These are phyloP conservation scores for Plicaturopsis crispa DNA, from an alignment of 768 basidiomycete genomes.

Conservation along the genomic window DNA sequence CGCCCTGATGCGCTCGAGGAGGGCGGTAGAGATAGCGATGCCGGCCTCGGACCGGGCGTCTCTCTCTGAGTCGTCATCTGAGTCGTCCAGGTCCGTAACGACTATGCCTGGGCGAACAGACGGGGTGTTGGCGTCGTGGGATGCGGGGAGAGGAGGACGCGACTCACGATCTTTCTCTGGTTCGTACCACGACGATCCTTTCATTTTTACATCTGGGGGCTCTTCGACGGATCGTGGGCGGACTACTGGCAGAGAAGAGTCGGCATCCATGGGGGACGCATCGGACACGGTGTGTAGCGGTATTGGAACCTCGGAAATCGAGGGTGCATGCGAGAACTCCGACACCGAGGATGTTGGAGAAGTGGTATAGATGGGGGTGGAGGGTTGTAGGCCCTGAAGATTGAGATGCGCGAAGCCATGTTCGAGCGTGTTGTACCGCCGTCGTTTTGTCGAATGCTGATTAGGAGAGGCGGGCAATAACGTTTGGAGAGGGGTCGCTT, in stretches of 20 bases:
- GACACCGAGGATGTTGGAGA: conserved; percentile 5
- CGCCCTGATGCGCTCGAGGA: conserved; percentile 37
- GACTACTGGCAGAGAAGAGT: conserved; percentile 1
- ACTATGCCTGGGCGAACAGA: conserved; percentile 44
- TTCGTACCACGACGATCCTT: conserved; percentile 57
- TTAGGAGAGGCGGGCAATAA: conserved; percentile 7
- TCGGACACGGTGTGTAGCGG: conserved; percentile 9
- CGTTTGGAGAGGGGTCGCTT: conserved; percentile 9
- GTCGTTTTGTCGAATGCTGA: conserved; percentile 34
- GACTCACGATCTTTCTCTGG: conserved; percentile 61
- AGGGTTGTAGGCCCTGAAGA: conserved; percentile 10
- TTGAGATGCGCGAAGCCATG: conserved; percentile 48
- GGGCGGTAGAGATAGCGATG: conserved; percentile 33
- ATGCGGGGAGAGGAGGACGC: conserved; percentile 3
- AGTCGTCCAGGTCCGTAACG: conserved; percentile 48
- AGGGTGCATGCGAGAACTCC: neutral
- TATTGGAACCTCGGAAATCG: conserved; percentile 11
- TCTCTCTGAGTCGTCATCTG: conserved; percentile 15
- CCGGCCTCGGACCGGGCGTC: conserved; percentile 17
- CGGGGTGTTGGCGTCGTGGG: conserved; percentile 5
- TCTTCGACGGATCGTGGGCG: conserved; percentile 36
- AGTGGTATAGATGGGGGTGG: conserved; percentile 23
- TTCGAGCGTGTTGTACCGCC: conserved; percentile 43
- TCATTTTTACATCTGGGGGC: conserved; percentile 55
- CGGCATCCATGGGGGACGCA: conserved; percentile 2